Evolutionary conservation across 306 rosid genomes (phyloP), one percentile per base, ranked within the genome.

Genomic region (Prunus padus): DNA sequence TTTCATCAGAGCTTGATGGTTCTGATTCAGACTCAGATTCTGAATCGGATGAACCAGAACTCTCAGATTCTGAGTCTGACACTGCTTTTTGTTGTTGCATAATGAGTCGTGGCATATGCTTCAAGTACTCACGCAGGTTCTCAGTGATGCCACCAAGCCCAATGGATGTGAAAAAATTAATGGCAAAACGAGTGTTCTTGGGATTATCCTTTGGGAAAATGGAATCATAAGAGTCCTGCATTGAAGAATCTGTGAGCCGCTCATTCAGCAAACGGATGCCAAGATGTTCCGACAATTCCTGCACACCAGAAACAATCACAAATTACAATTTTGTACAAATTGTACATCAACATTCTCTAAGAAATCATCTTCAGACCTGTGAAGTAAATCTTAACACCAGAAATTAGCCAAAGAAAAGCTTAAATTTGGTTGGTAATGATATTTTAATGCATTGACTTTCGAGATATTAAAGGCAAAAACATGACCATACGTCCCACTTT

Each of bases 71-170:
- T 67, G 98, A 83, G 22, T 68, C 79, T 5, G 88, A 88, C 1
- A 63, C 91, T 14, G 83, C 85, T 64, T 88, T 83, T 78, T 88
- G 90, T 67, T 92, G 97, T 77, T 94, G 95, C 97, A 94, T 90
- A 66, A 94, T 95, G 10, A 92, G 92, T 47, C 96, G 89, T 1
- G 97, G 96, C 98, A 95, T 95, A 62, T 88, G 89, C 88, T 89
- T 92, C 85, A 95, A 79, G 80, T 92, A 90, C 72, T 92, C 97
- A 0, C 97, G 96, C 45, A 95, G 80, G 71, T 88, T 95, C 77
- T 95, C 99, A 0, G 99, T 95, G 72, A 95, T 88, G 56, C 97
- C 96, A 75, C 96, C 97, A 73, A 95, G 97, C 52, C 98, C 97
- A 75, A 94, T 94, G 45, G 97, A 91, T 15, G 98, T 94, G 85